phyloP scores from a whole-genome alignment of 371 early-diverging fungal species.

The Rhizopus sp. region DNA sequence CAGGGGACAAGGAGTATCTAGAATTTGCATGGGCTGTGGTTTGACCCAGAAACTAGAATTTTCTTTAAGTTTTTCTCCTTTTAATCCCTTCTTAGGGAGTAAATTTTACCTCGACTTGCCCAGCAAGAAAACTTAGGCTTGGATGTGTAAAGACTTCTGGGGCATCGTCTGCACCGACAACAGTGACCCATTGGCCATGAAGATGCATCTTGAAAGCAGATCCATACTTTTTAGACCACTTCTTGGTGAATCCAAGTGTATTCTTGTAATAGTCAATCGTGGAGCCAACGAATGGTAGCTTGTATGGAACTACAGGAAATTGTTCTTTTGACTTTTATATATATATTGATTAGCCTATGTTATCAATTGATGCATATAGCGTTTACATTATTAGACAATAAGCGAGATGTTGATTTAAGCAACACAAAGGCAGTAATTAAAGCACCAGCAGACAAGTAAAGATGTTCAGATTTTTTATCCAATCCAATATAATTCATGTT shows the following conservation, averaged over 20 bases:
- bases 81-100: not conserved
- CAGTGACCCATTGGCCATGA: constrained; percentile 26
- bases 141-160: constrained; percentile 28
- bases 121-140: constrained; percentile 22
- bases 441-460: not conserved
- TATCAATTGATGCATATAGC: not conserved
- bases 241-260: constrained; percentile 25
- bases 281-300: constrained; percentile 24
- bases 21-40: not conserved
- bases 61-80: not conserved
- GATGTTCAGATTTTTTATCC: not conserved
- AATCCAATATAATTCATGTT: not conserved
- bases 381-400: not conserved
- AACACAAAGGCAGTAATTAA: not conserved
- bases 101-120: constrained; percentile 20
- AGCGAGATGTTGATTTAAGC: not conserved
- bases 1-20: not conserved
- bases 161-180: constrained; percentile 29
- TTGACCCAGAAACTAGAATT: not conserved
- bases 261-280: constrained; percentile 22
- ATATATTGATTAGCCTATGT: not conserved
- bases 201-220: constrained; percentile 30
- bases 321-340: not conserved
- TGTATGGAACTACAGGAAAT: constrained; percentile 27
- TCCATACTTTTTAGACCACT: constrained; percentile 27